Evolutionary conservation across 345 rosid genomes (phyloP).

Genomic region (Citrus trifoliata): DNA sequence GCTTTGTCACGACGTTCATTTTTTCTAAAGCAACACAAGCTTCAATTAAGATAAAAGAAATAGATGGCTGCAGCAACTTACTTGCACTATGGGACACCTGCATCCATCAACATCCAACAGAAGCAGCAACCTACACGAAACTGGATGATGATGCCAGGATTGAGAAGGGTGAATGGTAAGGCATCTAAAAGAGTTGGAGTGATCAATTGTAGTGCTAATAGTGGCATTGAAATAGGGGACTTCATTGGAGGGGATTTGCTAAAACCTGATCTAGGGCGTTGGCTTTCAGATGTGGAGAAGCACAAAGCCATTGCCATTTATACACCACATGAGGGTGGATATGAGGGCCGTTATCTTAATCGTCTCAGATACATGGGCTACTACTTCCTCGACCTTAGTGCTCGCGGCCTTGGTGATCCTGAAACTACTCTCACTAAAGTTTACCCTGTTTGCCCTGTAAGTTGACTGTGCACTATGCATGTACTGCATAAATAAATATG

Average conservation of each 20-base stretch:
- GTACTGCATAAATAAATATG: neutral
- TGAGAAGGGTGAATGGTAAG: neutral
- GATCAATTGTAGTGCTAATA: constrained; percentile 25
- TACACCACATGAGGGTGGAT: constrained; percentile 93
- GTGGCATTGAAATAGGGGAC: constrained; percentile 46
- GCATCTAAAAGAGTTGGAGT: constrained; percentile 8
- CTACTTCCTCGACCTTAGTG: constrained; percentile 86
- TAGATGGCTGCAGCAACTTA: constrained; percentile 37
- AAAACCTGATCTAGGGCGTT: constrained; percentile 61
- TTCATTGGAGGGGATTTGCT: constrained; percentile 84
- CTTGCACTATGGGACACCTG: constrained; percentile 27
- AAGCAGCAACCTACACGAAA: neutral
- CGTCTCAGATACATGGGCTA: constrained; percentile 73
- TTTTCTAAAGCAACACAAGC: neutral
- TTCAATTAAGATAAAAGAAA: neutral
- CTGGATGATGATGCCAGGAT: neutral
- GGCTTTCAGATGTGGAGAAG: constrained; percentile 86
- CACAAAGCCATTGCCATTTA: constrained; percentile 86
- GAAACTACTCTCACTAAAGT: constrained; percentile 85
- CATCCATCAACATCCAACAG: constrained; percentile 12
- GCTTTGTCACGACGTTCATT: neutral
- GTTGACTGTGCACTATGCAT: neutral
- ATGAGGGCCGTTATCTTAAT: constrained; percentile 81
- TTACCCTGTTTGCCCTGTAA: constrained; percentile 92
- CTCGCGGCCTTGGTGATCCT: constrained; percentile 95